Evolutionary conservation across 768 basidiomycete species (phyloP), one percentile per base, ranked within the genome.

Genomic region (Lentinula edodes): DNA sequence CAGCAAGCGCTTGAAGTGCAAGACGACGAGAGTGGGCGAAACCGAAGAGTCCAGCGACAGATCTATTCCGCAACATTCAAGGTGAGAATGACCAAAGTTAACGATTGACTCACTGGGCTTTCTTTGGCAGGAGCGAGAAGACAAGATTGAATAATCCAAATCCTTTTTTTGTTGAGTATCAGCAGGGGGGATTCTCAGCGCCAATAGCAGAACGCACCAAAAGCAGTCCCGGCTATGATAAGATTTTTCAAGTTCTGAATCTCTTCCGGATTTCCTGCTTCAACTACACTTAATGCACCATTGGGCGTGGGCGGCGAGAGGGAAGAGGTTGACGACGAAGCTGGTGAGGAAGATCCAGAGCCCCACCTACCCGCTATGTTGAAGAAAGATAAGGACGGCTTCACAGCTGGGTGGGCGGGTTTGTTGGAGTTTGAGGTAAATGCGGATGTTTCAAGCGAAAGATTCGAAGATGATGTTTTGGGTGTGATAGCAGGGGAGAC

Each of bases 141-240:
- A 91, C 86, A 52, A 93, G 80, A 68, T 92, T 92, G 74, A 93
- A 93, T 28, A 93, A 68, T 0, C 90, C 89, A 66, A 76, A 86
- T 0, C 83, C 80, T 76, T 42, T 23, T 15, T 18, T 34, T 16
- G 15, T 23, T 23, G 15, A 54, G 36, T 52, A 35, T 52, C 61
- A 38, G 13, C 41, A 15, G 23, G 13, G 3, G 9, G 18, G 9
- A 35, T n/a, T 5, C 51, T 50, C 41, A 39, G 58, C 32, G 16
- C 16, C 15, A 28, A 18, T 32, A 61, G 12, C 15, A 42, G 15
- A 16, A 72, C 78, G 56, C 61, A 87, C 87, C 91, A 66, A 91
- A 93, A 0, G 91, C 91, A 7, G 87, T 83, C 2, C 91, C 91
- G 2, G 87, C 83, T 34, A 91, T 70, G 60, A 93, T 83, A 5